A percentile compares a stretch with the other conserved stretches of the same genome.
Conservation (phyloP, 805 yeast genomes). For the Saturnispora dispora region DNA sequence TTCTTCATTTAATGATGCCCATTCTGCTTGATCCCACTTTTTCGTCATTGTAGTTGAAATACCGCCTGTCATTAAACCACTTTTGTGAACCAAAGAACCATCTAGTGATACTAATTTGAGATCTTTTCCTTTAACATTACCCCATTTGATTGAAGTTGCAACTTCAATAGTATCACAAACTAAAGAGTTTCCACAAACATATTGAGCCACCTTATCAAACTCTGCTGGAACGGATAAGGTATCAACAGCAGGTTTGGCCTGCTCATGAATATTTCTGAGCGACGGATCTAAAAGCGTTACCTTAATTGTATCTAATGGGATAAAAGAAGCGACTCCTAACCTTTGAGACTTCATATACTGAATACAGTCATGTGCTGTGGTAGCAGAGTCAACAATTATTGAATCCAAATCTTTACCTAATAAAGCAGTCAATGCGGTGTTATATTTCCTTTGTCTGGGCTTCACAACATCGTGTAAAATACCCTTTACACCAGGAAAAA, state of each 20-base stretch:
- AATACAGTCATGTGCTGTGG: constrained; percentile 67
- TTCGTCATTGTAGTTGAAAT: constrained; percentile 38
- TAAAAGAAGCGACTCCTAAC: constrained; percentile 75
- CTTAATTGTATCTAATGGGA: constrained; percentile 75
- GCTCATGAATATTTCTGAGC: constrained; percentile 42
- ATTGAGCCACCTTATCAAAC: constrained; percentile 69
- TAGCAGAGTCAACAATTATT: constrained; percentile 70
- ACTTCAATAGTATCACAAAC: constrained; percentile 61
- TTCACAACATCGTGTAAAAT: constrained; percentile 69
- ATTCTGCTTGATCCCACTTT: constrained; percentile 70
- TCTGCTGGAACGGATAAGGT: constrained; percentile 59
- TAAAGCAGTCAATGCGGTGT: constrained; percentile 63
- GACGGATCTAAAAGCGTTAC: constrained; percentile 44
- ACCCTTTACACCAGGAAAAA: constrained; percentile 83
- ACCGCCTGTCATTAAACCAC: constrained; percentile 94
- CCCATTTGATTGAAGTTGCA: constrained; percentile 73
- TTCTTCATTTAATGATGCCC: constrained; percentile 39
- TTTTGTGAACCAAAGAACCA: constrained; percentile 75
- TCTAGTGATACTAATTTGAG: constrained; percentile 71
- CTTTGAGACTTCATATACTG: constrained; percentile 76
- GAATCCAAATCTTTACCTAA: constrained; percentile 77
- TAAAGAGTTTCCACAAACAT: constrained; percentile 69
- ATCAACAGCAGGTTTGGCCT: constrained; percentile 65
- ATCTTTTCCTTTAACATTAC: constrained; percentile 31
- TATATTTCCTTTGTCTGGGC: constrained; percentile 66